Evolutionary conservation across 176 grass and related monocot genomes (phyloP), one percentile per base, ranked within the genome.

Genomic region (Zoysia japonica): DNA sequence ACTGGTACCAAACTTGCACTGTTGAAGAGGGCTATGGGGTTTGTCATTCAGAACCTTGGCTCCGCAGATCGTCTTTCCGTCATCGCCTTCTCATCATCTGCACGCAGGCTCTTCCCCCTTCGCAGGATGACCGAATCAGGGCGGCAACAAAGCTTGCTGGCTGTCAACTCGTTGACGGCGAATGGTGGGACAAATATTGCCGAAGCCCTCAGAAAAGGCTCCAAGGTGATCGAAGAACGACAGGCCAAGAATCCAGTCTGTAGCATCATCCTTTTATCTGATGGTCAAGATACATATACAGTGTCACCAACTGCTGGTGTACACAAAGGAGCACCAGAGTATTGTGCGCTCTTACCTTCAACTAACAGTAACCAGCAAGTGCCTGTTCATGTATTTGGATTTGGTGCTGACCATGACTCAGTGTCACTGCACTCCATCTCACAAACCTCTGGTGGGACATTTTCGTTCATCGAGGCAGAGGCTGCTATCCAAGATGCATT

Each of bases 1-100:
- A 80, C 91, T 54, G 94, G 94, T 28, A 97, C 91, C 53, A 97
- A 97, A 42, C 91, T 97, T 52, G 91, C 94, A 61, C 69, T 97
- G 79, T 85, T 97, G 61, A 97, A 97, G 82, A 91, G 89, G 75
- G 94, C 94, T 55, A 94, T 97, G 94, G 94, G 94, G 2, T 97
- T 97, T 90, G 94, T 97, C 47, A 97, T 94, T 78, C 94, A 97
- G 73, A 94, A 92, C 67, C 91, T 97, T 86, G 91, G 89, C 41
- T 84, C 94, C 51, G 84, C 85, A 12, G 94, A 97, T 17, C 85
- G 94, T 7, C 87, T 97, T 44, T 97, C 91, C 4, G 87, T 97
- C 67, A 85, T 97, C 38, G 79, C 91, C 77, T 97, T 97, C 91
- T 97, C 94, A 42, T 97, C 94, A 20, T 88, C 76, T 15, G 91